Conservation (phyloP, 2,329 filamentous ascomycete species). For the Colletotrichum caudatum region DNA sequence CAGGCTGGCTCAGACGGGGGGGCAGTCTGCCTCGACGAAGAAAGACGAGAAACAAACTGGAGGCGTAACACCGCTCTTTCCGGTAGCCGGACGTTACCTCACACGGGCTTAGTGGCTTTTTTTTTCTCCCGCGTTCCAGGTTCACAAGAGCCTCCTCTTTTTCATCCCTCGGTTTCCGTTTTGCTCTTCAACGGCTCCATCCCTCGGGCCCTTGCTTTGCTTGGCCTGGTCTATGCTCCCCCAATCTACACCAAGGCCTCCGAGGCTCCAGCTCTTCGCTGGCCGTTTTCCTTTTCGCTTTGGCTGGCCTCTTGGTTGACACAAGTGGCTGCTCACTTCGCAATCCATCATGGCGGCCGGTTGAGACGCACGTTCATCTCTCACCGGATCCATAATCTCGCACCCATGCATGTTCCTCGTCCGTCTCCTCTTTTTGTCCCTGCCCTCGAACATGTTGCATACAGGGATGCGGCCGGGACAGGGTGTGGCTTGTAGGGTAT, state of each 20-base stretch:
- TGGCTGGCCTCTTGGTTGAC: constrained; percentile 24
- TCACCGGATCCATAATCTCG: constrained; percentile 42
- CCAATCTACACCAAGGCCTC: constrained; percentile 15
- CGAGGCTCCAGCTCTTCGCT: constrained; percentile 22
- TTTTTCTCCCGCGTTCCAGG: constrained; percentile 30
- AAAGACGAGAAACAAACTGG: constrained; percentile 36
- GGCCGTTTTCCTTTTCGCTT: constrained; percentile 22
- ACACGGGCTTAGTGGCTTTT: constrained; percentile 13
- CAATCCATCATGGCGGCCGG: constrained; percentile 38
- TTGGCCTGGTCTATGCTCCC: constrained; percentile 31
- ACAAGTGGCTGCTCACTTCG: constrained; percentile 39
- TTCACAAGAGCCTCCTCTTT: constrained; percentile 30
- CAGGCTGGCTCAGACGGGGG: constrained; percentile 16
- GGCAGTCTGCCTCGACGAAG: constrained; percentile 13
- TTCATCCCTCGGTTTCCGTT: background rate
- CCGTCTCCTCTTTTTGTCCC: constrained; percentile 39
- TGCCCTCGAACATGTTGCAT: constrained; percentile 17
- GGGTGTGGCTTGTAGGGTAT: constrained; percentile 32
- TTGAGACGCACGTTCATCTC: constrained; percentile 41
- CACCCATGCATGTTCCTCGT: constrained; percentile 33
- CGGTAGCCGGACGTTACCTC: constrained; percentile 23
- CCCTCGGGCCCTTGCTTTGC: constrained; percentile 17
- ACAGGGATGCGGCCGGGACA: constrained; percentile 38
- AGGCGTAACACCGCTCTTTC: constrained; percentile 36
- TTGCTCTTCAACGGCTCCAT: constrained; percentile 15